Conservation (phyloP, 257 asterid genomes). For the Mitragyna speciosa region DNA sequence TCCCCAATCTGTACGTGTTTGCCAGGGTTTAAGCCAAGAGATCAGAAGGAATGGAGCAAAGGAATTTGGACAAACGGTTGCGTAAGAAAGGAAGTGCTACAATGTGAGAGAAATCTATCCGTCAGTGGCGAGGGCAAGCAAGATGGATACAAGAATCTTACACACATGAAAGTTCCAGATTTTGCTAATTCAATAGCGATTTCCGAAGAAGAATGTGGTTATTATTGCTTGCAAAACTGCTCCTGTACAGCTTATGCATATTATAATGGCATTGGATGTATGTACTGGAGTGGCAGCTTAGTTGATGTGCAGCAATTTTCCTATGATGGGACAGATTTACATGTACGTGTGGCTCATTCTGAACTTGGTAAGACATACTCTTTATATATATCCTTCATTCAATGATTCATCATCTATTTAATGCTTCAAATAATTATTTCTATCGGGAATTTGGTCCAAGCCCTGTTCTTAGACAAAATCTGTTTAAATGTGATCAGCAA, state of each 20-base stretch:
- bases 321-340: too few relatives aligned
- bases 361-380: too few relatives aligned
- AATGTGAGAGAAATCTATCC: slow-evolving; percentile 29
- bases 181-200: slow-evolving; percentile 21
- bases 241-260: slow-evolving; percentile 37
- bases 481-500: not conserved
- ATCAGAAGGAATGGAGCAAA: slow-evolving; percentile 38
- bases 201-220: slow-evolving; percentile 32
- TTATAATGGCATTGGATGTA: too few relatives aligned
- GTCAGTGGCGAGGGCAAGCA: slow-evolving; percentile 10
- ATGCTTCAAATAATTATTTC: too few relatives aligned
- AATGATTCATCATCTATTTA: too few relatives aligned
- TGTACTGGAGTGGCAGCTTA: too few relatives aligned
- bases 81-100: slow-evolving; percentile 35
- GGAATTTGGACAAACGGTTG: slow-evolving; percentile 56
- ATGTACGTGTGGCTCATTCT: too few relatives aligned
- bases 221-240: slow-evolving; percentile 32
- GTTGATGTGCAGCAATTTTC: too few relatives aligned
- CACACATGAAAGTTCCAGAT: slow-evolving; percentile 44
- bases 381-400: too few relatives aligned
- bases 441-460: too few relatives aligned
- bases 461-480: too few relatives aligned
- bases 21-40: slow-evolving; percentile 40
- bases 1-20: slow-evolving; percentile 49
- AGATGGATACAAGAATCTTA: slow-evolving; percentile 50